Conservation (phyloP, 2,329 filamentous ascomycete species). For the Ophiostoma novo-ulmi region DNA sequence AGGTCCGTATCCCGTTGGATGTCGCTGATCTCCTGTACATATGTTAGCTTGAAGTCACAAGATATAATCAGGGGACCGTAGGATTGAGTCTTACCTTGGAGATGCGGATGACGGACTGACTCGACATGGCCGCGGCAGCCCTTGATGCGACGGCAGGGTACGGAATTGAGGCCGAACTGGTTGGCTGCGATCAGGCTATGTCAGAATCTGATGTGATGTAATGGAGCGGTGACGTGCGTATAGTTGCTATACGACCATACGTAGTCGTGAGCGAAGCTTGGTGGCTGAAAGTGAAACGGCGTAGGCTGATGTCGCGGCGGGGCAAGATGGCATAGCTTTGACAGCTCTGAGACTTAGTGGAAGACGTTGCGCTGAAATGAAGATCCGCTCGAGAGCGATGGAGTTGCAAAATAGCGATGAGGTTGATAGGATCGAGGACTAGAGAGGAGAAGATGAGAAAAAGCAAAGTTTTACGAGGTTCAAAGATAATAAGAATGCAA, state of each 20-base stretch:
- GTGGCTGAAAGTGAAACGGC: background rate
- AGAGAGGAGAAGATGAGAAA: background rate
- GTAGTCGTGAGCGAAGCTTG: background rate
- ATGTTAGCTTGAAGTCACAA: background rate
- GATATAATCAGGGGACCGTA: background rate
- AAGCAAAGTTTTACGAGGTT: background rate
- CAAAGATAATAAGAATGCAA: background rate
- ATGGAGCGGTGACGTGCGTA: background rate
- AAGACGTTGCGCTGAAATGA: background rate
- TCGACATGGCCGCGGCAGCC: background rate
- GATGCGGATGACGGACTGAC: conserved; percentile 19
- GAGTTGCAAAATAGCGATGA: background rate
- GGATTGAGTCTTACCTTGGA: conserved; percentile 18
- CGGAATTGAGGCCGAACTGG: background rate
- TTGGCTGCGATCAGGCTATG: background rate
- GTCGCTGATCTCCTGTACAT: conserved; percentile 68
- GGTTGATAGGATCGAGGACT: background rate
- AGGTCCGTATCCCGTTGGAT: conserved; percentile 79
- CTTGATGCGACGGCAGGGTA: conserved; percentile 12
- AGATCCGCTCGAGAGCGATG: background rate
- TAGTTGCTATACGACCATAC: background rate
- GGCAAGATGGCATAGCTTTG: background rate
- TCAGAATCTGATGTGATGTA: background rate
- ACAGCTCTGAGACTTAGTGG: background rate
- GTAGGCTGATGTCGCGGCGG: background rate